Evolutionary conservation across 73 alveolate species (phyloP).

Genomic region (Durusdinium trenchii): DNA sequence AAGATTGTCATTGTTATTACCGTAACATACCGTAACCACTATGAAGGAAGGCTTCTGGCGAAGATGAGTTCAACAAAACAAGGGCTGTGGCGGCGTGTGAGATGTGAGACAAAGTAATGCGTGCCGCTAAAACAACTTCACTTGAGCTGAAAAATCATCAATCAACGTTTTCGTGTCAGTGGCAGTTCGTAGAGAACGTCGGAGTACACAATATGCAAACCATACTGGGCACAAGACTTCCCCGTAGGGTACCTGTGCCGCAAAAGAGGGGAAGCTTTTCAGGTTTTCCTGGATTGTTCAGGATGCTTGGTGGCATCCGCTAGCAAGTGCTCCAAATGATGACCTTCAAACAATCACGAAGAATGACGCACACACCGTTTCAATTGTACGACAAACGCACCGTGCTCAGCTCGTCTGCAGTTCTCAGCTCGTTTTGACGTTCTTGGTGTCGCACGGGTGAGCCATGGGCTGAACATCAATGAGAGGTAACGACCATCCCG

Average conservation of each 20-base stretch:
- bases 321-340: too few relatives aligned
- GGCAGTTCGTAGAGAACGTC: not conserved
- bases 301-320: too few relatives aligned
- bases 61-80: not conserved
- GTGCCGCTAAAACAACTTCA: not conserved
- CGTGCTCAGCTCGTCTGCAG: not conserved
- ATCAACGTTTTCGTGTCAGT: not conserved
- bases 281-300: too few relatives aligned
- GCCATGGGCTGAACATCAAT: constrained; percentile 72
- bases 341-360: not conserved
- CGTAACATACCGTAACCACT: not conserved
- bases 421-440: not conserved
- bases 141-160: not conserved
- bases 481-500: constrained; percentile 74
- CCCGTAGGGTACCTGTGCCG: too few relatives aligned
- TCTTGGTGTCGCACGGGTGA: constrained; percentile 30
- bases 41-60: not conserved
- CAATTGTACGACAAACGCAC: not conserved
- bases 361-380: not conserved
- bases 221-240: not conserved
- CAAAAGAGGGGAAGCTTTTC: too few relatives aligned
- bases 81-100: not conserved
- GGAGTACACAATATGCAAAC: not conserved
- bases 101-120: not conserved
- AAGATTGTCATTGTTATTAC: not conserved